Evolutionary conservation across 2,329 filamentous ascomycete genomes (phyloP).

Genomic region (Endothia cerciana): DNA sequence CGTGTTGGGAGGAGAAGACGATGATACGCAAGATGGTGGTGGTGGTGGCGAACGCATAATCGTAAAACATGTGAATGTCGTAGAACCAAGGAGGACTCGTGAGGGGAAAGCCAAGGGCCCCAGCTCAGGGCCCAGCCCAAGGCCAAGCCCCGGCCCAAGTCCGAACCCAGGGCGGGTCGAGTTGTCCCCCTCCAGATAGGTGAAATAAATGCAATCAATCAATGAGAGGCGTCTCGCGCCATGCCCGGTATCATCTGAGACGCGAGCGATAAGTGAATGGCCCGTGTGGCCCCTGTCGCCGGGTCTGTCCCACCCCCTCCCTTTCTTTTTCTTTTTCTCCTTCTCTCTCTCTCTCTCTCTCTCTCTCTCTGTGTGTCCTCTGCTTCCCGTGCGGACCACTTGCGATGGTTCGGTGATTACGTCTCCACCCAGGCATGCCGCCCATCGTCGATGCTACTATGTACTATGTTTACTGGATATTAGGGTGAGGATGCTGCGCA

Average conservation of each 20-base stretch:
- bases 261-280: conserved; percentile 19
- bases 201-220: conserved; percentile 6
- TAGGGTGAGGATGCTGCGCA: not conserved
- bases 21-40: not conserved
- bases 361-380: not conserved
- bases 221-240: conserved; percentile 10
- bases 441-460: conserved; percentile 10
- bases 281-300: conserved; percentile 13
- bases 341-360: not conserved
- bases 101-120: not conserved
- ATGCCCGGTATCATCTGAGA: conserved; percentile 18
- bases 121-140: not conserved
- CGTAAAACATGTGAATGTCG: not conserved
- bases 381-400: not conserved
- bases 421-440: conserved; percentile 20
- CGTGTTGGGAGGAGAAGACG: not conserved
- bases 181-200: not conserved
- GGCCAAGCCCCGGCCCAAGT: not conserved
- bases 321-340: not conserved
- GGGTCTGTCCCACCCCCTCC: not conserved
- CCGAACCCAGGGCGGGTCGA: not conserved
- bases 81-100: not conserved
- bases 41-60: not conserved
- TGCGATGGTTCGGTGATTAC: conserved; percentile 27
- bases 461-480: not conserved